These are phyloP conservation scores for Clavispora asparagi DNA, from an alignment of 805 yeast genomes.

Conservation along the genomic window DNA sequence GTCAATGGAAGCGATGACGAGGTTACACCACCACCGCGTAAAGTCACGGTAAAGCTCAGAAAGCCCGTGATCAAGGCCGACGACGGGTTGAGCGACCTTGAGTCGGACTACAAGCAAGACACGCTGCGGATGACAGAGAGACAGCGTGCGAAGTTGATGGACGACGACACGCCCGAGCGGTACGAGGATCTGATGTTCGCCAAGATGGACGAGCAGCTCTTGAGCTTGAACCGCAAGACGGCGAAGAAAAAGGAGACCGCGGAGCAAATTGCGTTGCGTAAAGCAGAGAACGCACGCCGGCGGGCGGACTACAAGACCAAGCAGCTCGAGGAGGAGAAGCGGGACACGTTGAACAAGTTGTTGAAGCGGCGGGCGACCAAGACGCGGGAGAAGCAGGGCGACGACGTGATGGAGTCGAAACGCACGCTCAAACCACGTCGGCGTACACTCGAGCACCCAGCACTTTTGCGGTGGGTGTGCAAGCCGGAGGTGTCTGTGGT, in stretches of 20 bases:
- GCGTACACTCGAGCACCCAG: conserved; percentile 42
- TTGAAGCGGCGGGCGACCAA: conserved; percentile 80
- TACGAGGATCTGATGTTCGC: conserved; percentile 20
- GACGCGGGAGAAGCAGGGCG: conserved; percentile 40
- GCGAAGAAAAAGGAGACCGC: conserved; percentile 57
- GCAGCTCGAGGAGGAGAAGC: conserved; percentile 85
- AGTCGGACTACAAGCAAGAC: conserved; percentile 44
- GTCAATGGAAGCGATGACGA: conserved; percentile 24
- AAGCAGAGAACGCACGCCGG: conserved; percentile 85
- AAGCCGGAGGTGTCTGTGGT: conserved; percentile 15
- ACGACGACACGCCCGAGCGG: conserved; percentile 16
- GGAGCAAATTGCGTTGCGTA: conserved; percentile 75
- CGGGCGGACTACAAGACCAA: conserved; percentile 80
- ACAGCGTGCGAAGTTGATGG: conserved; percentile 43
- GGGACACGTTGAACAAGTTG: conserved; percentile 83
- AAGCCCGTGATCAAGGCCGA: conserved; percentile 7
- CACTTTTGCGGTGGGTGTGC: conserved; percentile 38
- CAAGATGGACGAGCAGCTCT: conserved; percentile 23
- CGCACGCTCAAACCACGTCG: conserved; percentile 31
- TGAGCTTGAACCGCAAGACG: conserved; percentile 29
- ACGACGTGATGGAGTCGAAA: conserved; percentile 19
- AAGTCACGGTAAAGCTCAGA: conserved; percentile 10
- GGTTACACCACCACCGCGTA: conserved; percentile 13
- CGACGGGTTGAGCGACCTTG: conserved; percentile 33
- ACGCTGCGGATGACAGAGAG: conserved; percentile 50